Base-by-base conservation (phyloP, 2,329 filamentous ascomycete species). In the Talaromyces verruculosus region DNA sequence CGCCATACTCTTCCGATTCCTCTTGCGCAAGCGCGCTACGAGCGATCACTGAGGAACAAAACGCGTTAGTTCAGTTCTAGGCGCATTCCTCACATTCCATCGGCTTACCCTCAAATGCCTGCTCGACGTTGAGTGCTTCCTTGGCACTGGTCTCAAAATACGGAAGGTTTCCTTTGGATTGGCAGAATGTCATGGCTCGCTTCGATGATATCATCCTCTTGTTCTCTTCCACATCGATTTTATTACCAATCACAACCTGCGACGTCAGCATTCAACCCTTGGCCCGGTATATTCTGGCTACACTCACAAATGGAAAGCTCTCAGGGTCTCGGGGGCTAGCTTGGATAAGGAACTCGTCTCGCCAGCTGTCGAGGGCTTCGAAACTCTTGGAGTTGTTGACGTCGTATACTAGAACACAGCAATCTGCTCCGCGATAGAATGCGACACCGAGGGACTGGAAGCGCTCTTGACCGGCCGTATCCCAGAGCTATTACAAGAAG, bases 371-470 rank as follows among this genome's bases (percentile, higher is more conserved):
- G 67, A 99, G 87, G 15, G 94, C 96, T 78, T 99, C 95, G 79
- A 99, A 99, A 79, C 93, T 97, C 87, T 99, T 99, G 68, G 93
- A 91, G 80, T 97, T 98, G 84, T 99, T 99, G 80, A 99, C 94
- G 77, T 99, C 94, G 84, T 95, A 98, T 62, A 98, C 94, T 64
- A 99, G 85, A 67, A 98, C 94, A 78, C 95, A 98, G 86, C 94
- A 98, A 83, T 99, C 94, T 72, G 95, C 94, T 69, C 94, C 94
- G 69, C 94, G 88, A 83, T 99, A 99, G 82, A 99, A 99, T 59
- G 94, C 95, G 53, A 99, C 94, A 63, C 95, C 94, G 72, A 99
- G 85, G 43, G 93, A 97, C 81, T 99, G 94, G 80, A 99, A 99
- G 69, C 94, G 90, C 80, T 99, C 94, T 80, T 99, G 94, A 35